Base-by-base conservation (phyloP, 2,329 filamentous ascomycete genomes). In the Verticillium isaacii region DNA sequence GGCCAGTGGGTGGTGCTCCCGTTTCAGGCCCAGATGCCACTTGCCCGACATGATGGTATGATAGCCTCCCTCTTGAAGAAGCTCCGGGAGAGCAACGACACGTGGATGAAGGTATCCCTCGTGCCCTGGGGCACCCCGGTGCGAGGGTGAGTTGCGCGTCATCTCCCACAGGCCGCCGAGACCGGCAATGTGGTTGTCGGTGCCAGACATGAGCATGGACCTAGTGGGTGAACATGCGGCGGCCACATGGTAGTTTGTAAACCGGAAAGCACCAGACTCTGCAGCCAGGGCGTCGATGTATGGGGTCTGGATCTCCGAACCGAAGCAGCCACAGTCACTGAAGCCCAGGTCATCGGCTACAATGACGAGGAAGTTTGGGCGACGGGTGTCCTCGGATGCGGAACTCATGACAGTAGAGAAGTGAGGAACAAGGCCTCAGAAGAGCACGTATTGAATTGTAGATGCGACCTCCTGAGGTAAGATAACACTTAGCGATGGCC, bases 221-320 rank as follows among this genome's bases (percentile, higher is more conserved):
- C 86, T 77, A 2, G 85, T 86, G 1, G 87, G 87, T 58, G 85
- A 88, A 72, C 85, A 89, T 58, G 86, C 86, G 2, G 85, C 83
- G 0, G 87, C 86, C 1, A 85, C 83, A 68, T 89, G 86, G 71
- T 87, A 89, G 66, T 88, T 83, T 0, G 85, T 88, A 68, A 88
- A 86, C 5, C 85, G 81, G 23, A 89, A 72, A 34, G 85, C 81
- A 60, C 75, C 71, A 29, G 63, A 61, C 56, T 72, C 69, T 15
- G 77, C 73, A 2, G 82, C 78, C 3, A 85, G 71, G 41, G 79
- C 80, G 71, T 87, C 82, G 41, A 88, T 75, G 67, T 85, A 82
- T 0, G 85, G 85, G 0, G 85, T 88, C 39, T 79, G 78, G 66
- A 88, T 87, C 71, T 88, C 84, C 64, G 82, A 79, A 54, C 85